These are phyloP conservation scores for Chondrostereum purpureum DNA, from an alignment of 1,284 basidiomycete genomes.

Conservation along the genomic window DNA sequence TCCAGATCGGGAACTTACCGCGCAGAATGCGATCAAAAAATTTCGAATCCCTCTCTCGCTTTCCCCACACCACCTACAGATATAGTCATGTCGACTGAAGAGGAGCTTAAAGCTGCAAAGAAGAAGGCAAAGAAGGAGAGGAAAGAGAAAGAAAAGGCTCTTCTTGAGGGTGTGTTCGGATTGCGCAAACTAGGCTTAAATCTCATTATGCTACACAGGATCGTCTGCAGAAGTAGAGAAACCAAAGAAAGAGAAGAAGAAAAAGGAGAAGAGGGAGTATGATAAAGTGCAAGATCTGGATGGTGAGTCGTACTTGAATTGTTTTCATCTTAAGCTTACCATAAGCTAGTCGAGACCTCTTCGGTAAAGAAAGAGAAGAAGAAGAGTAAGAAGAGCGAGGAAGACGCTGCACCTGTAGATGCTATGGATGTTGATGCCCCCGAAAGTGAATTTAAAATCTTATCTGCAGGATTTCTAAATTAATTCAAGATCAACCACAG, in stretches of 20 bases:
- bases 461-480: not conserved
- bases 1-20: too few species aligned
- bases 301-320: not conserved
- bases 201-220: slow-evolving; percentile 10
- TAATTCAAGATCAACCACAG: not conserved
- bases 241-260: slow-evolving; percentile 9
- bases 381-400: slow-evolving; percentile 15
- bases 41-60: too few species aligned
- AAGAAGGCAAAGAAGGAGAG: slow-evolving; percentile 12
- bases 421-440: slow-evolving; percentile 3
- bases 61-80: too few species aligned
- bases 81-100: too few species aligned
- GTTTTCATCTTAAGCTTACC: slow-evolving; percentile 1
- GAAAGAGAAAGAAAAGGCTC: slow-evolving; percentile 16
- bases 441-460: slow-evolving; percentile 2
- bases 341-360: not conserved
- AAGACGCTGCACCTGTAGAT: slow-evolving; percentile 4
- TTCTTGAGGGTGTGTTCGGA: slow-evolving; percentile 11
- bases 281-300: slow-evolving; percentile 3
- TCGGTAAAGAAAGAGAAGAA: slow-evolving; percentile 14
- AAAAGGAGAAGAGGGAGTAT: slow-evolving; percentile 17
- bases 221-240: slow-evolving; percentile 1
- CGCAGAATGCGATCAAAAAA: too few species aligned
- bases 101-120: not conserved
- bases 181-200: slow-evolving; percentile 5